phyloP scores from a whole-genome alignment of 2,329 filamentous ascomycete species.

The Aureobasidium sp. region DNA sequence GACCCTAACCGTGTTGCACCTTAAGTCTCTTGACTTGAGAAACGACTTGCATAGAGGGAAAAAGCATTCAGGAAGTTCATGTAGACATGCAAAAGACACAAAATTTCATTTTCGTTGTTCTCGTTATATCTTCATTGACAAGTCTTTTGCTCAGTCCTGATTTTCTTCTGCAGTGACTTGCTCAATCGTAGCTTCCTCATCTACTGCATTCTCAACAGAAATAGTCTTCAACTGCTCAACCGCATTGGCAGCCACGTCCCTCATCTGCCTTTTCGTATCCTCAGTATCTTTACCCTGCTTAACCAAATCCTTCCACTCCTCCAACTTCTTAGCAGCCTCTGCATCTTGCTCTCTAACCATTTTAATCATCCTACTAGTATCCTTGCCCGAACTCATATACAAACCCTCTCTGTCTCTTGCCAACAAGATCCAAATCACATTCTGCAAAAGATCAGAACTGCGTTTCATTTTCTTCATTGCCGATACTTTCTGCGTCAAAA shows the following conservation, averaged over 20 bases:
- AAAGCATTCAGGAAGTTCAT: not conserved
- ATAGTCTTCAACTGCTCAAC: slow-evolving; percentile 5
- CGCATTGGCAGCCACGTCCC: slow-evolving; percentile 18
- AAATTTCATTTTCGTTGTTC: not conserved
- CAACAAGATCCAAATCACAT: slow-evolving; percentile 26
- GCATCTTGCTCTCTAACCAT: slow-evolving; percentile 19
- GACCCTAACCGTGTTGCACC: slow-evolving; percentile 50
- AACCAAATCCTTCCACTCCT: slow-evolving; percentile 22
- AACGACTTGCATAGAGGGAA: no score
- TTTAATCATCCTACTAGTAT: slow-evolving; percentile 29
- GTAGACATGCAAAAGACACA: not conserved
- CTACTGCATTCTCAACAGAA: no score
- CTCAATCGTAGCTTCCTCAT: not conserved
- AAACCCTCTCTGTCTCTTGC: slow-evolving; percentile 17
- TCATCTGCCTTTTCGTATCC: slow-evolving; percentile 21
- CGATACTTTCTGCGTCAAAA: slow-evolving; percentile 18
- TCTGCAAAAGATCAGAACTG: slow-evolving; percentile 25
- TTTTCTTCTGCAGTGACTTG: not conserved
- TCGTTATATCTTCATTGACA: not conserved
- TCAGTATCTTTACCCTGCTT: slow-evolving; percentile 21
- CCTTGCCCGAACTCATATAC: slow-evolving; percentile 27
- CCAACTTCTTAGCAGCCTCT: slow-evolving; percentile 19
- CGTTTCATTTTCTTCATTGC: slow-evolving; percentile 21
- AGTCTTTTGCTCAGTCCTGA: not conserved
- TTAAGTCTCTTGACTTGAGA: no score